Conservation (phyloP, 257 asterid species). For the Solanum piurae region DNA sequence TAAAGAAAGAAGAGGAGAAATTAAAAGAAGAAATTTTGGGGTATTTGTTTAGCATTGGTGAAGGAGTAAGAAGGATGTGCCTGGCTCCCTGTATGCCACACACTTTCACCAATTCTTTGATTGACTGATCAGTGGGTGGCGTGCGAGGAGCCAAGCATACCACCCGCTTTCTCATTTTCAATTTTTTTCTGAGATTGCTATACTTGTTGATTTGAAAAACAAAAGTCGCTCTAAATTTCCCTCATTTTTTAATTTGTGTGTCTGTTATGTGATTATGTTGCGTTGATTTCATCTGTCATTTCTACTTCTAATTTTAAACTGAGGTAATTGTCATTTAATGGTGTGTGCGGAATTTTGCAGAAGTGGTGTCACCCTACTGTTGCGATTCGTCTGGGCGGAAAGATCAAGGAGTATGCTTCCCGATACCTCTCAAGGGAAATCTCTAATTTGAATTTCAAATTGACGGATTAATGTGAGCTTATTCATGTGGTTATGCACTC, state of each 20-base stretch:
- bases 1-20: neutral
- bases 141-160: neutral
- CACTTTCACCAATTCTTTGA: neutral
- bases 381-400: neutral
- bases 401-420: neutral
- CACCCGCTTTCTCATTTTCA: neutral
- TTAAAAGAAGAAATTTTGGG: neutral
- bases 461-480: too few species aligned
- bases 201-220: neutral
- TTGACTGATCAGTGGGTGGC: neutral
- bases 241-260: too few species aligned
- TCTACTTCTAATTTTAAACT: neutral
- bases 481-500: too few species aligned
- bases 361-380: neutral
- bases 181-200: neutral
- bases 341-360: neutral
- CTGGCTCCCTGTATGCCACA: neutral
- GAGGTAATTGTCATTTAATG: neutral
- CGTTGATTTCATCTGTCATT: neutral
- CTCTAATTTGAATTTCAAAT: too few species aligned
- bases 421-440: too few species aligned
- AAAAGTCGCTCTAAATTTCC: neutral
- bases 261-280: neutral
- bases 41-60: neutral
- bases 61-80: neutral